Percentiles rank a stretch among this genome's conserved stretches.
phyloP scores from a whole-genome alignment of 768 basidiomycete genomes.

The Strobilomyces echinocephalus region DNA sequence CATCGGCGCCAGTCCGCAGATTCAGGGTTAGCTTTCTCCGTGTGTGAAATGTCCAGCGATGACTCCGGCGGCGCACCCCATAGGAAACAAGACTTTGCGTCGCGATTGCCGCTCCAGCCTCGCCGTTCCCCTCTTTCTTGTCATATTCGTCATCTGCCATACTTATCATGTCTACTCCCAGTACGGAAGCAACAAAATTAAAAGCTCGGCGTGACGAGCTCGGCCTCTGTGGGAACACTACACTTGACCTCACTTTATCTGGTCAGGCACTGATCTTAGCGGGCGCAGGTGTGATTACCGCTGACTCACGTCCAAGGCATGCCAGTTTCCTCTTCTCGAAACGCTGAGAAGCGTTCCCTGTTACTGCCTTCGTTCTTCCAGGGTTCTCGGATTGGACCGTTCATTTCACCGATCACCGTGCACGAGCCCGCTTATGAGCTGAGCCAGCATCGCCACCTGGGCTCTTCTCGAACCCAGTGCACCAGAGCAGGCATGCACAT shows the following conservation, averaged over 20 bases:
- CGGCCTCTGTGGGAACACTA: conserved; percentile 17
- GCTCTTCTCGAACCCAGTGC: conserved; percentile 8
- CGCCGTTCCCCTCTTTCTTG: conserved; percentile 3
- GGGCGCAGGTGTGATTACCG: conserved; percentile 22
- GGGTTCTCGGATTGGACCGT: conserved; percentile 16
- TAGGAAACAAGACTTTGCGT: neutral
- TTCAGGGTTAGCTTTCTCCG: conserved; percentile 18
- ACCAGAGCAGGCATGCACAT: conserved; percentile 8
- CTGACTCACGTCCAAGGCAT: conserved; percentile 24
- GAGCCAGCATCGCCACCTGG: conserved; percentile 12
- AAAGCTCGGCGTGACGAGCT: conserved; percentile 16
- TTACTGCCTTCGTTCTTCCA: conserved; percentile 24
- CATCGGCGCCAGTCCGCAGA: conserved; percentile 6
- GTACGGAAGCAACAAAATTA: conserved; percentile 22
- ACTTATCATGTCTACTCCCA: conserved; percentile 15
- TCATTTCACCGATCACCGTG: conserved; percentile 23
- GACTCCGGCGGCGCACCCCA: neutral
- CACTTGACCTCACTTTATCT: conserved; percentile 22
- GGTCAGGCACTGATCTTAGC: conserved; percentile 27
- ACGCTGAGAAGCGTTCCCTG: conserved; percentile 7
- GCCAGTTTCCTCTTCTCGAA: conserved; percentile 18
- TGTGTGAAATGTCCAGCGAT: conserved; percentile 1
- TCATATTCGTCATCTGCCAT: conserved; percentile 9
- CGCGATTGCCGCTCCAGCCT: conserved; percentile 3
- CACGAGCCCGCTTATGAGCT: conserved; percentile 15